Conservation (phyloP, 257 asterid species). For the Solanum phureja region DNA sequence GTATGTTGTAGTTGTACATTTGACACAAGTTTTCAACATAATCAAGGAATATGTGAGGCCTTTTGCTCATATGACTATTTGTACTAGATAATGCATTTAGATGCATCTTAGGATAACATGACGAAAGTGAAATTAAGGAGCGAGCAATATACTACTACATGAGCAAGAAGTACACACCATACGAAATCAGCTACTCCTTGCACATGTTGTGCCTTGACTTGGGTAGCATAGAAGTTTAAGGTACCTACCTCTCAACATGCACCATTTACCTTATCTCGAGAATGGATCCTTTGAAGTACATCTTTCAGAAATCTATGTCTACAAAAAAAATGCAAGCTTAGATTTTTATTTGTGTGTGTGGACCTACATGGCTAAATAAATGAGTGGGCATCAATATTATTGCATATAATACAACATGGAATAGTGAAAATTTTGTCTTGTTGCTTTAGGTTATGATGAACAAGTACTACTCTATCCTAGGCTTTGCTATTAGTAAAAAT, state of each 20-base stretch:
- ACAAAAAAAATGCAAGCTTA: no score
- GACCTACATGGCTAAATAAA: background rate
- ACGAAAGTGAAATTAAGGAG: background rate
- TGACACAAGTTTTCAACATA: no score
- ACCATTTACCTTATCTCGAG: background rate
- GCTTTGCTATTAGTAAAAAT: slow-evolving; percentile 1
- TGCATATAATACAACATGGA: background rate
- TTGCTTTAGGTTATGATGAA: background rate
- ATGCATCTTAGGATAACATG: background rate
- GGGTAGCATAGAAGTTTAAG: background rate
- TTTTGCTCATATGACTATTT: background rate
- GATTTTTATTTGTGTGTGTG: background rate
- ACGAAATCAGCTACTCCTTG: background rate
- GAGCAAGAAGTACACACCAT: no score
- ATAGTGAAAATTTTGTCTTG: background rate
- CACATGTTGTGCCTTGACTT: background rate
- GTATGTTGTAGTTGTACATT: no score
- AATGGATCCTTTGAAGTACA: background rate
- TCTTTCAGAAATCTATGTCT: no score
- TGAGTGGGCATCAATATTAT: background rate
- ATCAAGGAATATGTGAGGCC: no score
- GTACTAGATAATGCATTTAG: background rate
- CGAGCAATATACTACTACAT: background rate
- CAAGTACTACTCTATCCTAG: slow-evolving; percentile 6
- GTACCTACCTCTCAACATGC: background rate